phyloP scores from a whole-genome alignment of 2,329 filamentous ascomycete species.

The Phyllosticta citrichinensis region DNA sequence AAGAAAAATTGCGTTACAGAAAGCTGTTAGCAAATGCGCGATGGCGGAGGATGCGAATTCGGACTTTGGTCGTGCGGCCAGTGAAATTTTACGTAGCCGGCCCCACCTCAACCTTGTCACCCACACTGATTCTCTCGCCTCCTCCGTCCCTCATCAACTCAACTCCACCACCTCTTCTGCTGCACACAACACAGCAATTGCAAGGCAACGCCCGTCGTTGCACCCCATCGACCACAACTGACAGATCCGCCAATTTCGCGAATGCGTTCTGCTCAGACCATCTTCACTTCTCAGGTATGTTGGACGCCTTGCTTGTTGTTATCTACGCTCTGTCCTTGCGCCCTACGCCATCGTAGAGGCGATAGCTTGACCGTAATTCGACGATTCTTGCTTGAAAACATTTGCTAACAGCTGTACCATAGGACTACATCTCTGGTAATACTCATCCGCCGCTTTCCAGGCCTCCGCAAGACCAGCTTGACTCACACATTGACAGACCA shows the following conservation, averaged over 20 bases:
- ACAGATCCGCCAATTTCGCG: constrained; percentile 5
- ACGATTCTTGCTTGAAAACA: constrained; percentile 1
- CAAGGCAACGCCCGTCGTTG: constrained; percentile 3
- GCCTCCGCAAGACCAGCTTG: constrained; percentile 13
- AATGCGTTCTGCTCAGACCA: constrained; percentile 41
- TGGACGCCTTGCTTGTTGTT: constrained; percentile 12
- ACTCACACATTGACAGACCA: constrained; percentile 40
- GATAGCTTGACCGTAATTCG: neutral
- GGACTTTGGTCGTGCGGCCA: neutral
- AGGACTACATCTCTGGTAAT: constrained; percentile 58
- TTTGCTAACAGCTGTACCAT: constrained; percentile 25
- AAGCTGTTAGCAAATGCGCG: neutral
- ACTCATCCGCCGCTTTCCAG: constrained; percentile 11
- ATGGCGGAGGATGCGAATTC: neutral
- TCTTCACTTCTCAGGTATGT: constrained; percentile 45
- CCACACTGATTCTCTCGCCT: neutral
- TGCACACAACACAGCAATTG: neutral
- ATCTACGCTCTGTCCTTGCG: constrained; percentile 7
- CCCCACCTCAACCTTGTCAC: neutral
- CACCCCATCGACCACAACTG: neutral
- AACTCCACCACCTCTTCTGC: neutral
- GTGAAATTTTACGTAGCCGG: neutral
- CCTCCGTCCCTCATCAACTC: neutral
- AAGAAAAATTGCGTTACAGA: neutral
- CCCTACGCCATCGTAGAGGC: neutral